Base-by-base conservation (phyloP, 2,329 filamentous ascomycete species). In the Pseudogymnoascus sp. region DNA sequence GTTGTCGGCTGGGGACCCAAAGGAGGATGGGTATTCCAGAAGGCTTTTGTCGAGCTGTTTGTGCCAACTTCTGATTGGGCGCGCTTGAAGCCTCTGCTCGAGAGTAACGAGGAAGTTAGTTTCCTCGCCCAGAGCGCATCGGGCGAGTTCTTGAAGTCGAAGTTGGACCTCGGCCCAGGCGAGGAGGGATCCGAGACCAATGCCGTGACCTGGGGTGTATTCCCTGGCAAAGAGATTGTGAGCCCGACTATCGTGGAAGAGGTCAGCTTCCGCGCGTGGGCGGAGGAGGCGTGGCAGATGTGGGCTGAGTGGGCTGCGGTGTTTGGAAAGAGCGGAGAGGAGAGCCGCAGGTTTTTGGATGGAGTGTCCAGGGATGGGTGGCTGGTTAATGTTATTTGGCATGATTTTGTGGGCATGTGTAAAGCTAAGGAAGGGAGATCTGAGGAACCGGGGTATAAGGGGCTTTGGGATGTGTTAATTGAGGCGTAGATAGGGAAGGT, bases 41-140 rank as follows among this genome's bases (percentile, higher is more conserved):
- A 97, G 75, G 89, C 93, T 0, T 99, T 99, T 74, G 91, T 99
- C 59, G 94, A 99, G 73, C 91, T 97, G 76, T 99, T 99, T 79
- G 77, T 96, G 62, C 86, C 92, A 0, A 76, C 80, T 0, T 74
- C 81, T 0, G 89, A 93, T 72, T 97, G 91, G 86, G 74, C 76
- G 14, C 72, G 72, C 1, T 80, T 99, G 33, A 82, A 83, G 65
- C 78, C 80, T 3, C 82, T 84, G 62, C 82, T 97, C 59, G 83
- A 84, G 60, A 76, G 83, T 14, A 79, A 84, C 57, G 84, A 87
- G 41, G 80, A 84, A 58, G 82, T 97, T 37, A 91, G 89, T 66
- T 99, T 90, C 80, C 97, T 96, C 74, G 93, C 93, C 4, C 85
- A 85, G 59, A 96, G 96, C 72, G 81, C 82, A 0, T 76, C 78